Base-by-base conservation (phyloP, 805 yeast species). In the Teunomyces tritomae region DNA sequence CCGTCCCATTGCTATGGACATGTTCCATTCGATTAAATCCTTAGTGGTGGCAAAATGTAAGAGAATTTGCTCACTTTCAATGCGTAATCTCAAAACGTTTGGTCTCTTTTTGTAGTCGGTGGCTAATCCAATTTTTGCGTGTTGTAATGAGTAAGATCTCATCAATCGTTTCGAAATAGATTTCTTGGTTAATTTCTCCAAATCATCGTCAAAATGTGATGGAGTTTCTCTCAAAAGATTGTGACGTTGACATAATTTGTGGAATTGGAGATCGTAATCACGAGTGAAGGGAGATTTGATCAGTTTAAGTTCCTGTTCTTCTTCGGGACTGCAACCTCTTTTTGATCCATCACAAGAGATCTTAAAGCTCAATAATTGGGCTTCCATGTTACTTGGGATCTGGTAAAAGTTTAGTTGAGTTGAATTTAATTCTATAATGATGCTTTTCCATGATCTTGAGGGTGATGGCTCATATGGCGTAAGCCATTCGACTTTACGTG, bases 61-160 rank as follows among this genome's bases (percentile, higher is more conserved):
- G 36, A 92, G 63, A 51, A 89, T 77, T 64, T 92, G 98, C 63
- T 88, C 90, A 34, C 85, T 79, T 65, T 92, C 98, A 32, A 85
- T 78, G 16, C 99, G 78, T 13, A 92, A 56, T 43, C 99, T 70
- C 34, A 90, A 64, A 4, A 85, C 88, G 59, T 82, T 78, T 13
- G 79, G 74, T 53, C 78, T 79, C 63, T 89, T 89, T 48, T 77
- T 78, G 65, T 89, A 89, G 65, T 92, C 99, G 1, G 81, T 74
- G 0, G 98, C 97, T 10, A 89, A 70, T 0, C 99, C 99, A 39
- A 88, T 68, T 57, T 77, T 83, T 9, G 94, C 91, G 66, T 84
- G 84, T 65, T 94, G 98, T 33, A 92, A 73, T 1, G 96, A 83
- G 64, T 82, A 91, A 0, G 89, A 79, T 52, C 84, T 75, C n/a